These are phyloP conservation scores for Backusella sp. DNA, from an alignment of 192 early-diverging fungal genomes.

Conservation along the genomic window DNA sequence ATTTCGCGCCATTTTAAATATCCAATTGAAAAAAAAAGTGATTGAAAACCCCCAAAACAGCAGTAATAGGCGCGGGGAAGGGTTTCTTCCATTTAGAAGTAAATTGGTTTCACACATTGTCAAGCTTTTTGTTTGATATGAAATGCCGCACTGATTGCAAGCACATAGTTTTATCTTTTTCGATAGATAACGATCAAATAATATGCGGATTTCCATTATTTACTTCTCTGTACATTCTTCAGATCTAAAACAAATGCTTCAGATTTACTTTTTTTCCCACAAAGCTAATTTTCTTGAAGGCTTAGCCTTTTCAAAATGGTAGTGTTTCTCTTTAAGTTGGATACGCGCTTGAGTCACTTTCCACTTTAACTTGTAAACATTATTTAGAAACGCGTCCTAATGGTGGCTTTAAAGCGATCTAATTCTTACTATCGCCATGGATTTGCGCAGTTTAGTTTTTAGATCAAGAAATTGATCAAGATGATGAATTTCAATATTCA, in stretches of 20 bases:
- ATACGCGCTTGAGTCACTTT: not conserved
- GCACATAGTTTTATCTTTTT: not conserved
- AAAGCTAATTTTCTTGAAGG: no score
- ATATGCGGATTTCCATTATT: not conserved
- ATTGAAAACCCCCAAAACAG: no score
- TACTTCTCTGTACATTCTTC: no score
- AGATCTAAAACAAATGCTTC: no score
- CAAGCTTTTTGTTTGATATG: not conserved
- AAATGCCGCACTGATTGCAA: not conserved
- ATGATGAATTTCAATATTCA: not conserved
- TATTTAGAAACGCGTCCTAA: not conserved
- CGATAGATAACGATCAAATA: not conserved
- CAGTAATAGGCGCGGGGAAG: not conserved
- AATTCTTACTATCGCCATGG: no score
- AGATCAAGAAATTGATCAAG: not conserved
- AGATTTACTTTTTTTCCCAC: no score
- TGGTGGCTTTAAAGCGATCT: no score
- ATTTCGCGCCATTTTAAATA: not conserved
- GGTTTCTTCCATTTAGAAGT: not conserved
- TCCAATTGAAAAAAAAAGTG: not conserved
- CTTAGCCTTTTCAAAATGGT: no score
- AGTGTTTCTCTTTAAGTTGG: no score
- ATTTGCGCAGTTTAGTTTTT: not conserved
- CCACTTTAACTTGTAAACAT: not conserved
- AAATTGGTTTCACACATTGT: not conserved